Conservation (phyloP, 2,329 filamentous ascomycete genomes). For the Aspergillus sp. region DNA sequence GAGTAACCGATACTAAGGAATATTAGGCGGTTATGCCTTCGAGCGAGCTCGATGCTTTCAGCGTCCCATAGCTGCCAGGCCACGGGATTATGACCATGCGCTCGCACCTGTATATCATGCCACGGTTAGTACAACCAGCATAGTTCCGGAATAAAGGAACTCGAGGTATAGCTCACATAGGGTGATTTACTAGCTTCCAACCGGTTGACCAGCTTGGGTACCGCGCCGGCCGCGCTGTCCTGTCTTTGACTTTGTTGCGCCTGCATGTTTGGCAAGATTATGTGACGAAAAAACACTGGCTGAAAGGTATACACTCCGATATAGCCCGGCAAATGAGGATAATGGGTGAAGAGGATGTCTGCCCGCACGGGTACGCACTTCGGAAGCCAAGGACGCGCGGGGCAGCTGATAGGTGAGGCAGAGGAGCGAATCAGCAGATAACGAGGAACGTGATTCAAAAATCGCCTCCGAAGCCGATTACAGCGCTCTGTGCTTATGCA, state of each 20-base stretch:
- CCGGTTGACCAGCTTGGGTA: conserved; percentile 56
- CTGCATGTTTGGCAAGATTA: conserved; percentile 33
- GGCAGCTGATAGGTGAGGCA: conserved; percentile 1
- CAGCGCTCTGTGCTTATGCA: not conserved
- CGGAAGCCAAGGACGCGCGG: not conserved
- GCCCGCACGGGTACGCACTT: conserved; percentile 11
- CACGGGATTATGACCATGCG: conserved; percentile 79
- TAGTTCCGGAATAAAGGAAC: not conserved
- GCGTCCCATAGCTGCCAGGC: conserved; percentile 89
- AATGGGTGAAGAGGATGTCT: not conserved
- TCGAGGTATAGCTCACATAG: conserved; percentile 59
- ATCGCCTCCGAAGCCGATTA: not conserved
- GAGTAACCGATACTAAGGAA: conserved; percentile 95
- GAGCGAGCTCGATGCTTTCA: conserved; percentile 76
- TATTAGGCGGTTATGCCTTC: conserved; percentile 80
- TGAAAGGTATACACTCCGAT: not conserved
- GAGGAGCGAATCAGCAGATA: not conserved
- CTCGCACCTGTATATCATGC: conserved; percentile 60
- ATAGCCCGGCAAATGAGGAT: not conserved
- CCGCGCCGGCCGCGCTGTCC: conserved; percentile 25
- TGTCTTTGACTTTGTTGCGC: conserved; percentile 30
- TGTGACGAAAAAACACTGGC: conserved; percentile 27
- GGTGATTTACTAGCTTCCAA: conserved; percentile 66
- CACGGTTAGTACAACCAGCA: conserved; percentile 18
- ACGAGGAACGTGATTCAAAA: not conserved